Conservation (phyloP, 352 stramenopile species). For the Phytopythium chamaehyphon region DNA sequence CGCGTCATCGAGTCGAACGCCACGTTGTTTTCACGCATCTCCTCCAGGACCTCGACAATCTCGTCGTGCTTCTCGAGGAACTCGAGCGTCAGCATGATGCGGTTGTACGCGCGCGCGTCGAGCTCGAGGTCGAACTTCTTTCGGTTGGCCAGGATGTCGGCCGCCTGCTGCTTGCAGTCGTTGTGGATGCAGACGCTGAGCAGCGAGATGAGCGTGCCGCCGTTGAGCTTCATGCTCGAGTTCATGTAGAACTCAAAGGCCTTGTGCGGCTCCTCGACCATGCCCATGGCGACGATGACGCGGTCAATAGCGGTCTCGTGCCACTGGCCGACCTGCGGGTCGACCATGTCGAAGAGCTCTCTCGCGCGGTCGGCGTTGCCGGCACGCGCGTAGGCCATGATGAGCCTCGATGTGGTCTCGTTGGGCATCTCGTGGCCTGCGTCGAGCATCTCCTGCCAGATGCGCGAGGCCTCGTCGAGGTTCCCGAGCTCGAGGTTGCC, state of each 20-base stretch:
- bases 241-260: slow-evolving; percentile 80
- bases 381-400: slow-evolving; percentile 40
- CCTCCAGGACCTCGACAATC: slow-evolving; percentile 47
- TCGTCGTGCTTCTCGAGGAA: slow-evolving; percentile 63
- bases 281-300: slow-evolving; percentile 61
- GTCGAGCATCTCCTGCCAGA: slow-evolving; percentile 50
- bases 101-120: slow-evolving; percentile 68
- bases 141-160: slow-evolving; percentile 71
- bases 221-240: slow-evolving; percentile 75
- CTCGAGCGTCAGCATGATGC: slow-evolving; percentile 66
- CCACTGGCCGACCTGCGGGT: slow-evolving; percentile 63
- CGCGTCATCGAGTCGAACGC: slow-evolving; percentile 56
- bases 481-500: slow-evolving; percentile 49
- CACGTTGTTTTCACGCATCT: slow-evolving; percentile 58
- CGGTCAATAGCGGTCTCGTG: slow-evolving; percentile 67
- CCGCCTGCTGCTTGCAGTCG: slow-evolving; percentile 62
- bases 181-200: slow-evolving; percentile 67
- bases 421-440: slow-evolving; percentile 54
- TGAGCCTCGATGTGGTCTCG: slow-evolving; percentile 64
- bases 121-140: slow-evolving; percentile 72
- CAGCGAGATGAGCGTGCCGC: slow-evolving; percentile 63
- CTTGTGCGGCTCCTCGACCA: slow-evolving; percentile 49
- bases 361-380: slow-evolving; percentile 44
- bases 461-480: slow-evolving; percentile 34
- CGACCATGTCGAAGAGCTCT: slow-evolving; percentile 47